These are phyloP conservation scores for Eimeria maxima DNA, from an alignment of 169 alveolate genomes.

Conservation along the genomic window DNA sequence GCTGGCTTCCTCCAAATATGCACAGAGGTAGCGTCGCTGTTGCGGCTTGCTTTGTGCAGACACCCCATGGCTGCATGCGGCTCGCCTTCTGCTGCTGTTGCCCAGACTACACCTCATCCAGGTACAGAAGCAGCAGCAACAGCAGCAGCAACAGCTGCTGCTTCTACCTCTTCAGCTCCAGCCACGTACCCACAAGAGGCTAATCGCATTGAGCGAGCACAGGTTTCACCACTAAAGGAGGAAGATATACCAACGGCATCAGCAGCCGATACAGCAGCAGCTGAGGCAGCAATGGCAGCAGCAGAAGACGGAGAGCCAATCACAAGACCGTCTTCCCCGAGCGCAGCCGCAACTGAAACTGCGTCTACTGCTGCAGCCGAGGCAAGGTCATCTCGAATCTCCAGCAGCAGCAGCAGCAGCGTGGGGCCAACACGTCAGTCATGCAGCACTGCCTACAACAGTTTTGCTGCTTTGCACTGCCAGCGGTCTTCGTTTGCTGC, in stretches of 20 bases:
- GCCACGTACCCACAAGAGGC: not conserved
- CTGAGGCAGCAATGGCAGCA: not conserved
- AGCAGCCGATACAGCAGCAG: not conserved
- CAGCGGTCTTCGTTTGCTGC: constrained; percentile 62
- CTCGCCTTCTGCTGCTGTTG: not conserved
- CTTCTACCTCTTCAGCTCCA: not conserved
- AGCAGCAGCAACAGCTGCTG: constrained; percentile 29
- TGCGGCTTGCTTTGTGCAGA: constrained; percentile 51
- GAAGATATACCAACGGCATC: not conserved
- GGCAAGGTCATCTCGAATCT: not conserved
- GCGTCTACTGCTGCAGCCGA: not conserved
- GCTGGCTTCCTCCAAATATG: constrained; percentile 70
- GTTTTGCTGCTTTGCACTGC: constrained; percentile 57
- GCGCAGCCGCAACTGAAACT: not conserved
- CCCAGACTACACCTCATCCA: not conserved
- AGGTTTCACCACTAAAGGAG: not conserved
- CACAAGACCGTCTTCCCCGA: not conserved
- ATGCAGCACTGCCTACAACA: constrained; percentile 27
- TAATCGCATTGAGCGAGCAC: not conserved
- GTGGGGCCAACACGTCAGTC: not conserved
- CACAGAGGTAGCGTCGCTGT: constrained; percentile 75
- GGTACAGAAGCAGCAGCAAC: not conserved
- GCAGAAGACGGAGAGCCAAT: not conserved
- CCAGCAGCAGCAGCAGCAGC: constrained; percentile 24
- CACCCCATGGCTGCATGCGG: constrained; percentile 73